Conservation (phyloP, 2,329 filamentous ascomycete genomes). For the Colletotrichum tanaceti region DNA sequence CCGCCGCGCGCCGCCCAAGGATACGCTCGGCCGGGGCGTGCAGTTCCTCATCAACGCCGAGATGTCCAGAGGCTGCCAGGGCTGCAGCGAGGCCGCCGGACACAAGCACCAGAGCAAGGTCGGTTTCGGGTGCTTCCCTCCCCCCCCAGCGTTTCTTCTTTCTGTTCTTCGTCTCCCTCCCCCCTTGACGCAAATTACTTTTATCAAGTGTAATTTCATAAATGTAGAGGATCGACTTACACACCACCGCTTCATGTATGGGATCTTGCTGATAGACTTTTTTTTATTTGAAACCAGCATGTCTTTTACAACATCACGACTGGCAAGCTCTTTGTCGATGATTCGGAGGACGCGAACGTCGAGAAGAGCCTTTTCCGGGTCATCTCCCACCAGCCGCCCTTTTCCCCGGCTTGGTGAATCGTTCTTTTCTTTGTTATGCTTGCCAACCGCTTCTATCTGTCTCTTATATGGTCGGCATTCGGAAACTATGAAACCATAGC, state of each 20-base stretch:
- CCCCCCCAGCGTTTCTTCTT: too few relatives aligned
- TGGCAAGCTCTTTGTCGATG: neutral
- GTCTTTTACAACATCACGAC: neutral
- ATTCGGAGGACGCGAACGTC: neutral
- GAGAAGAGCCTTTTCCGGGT: neutral
- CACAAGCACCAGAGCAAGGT: neutral
- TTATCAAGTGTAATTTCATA: neutral
- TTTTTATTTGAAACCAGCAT: neutral
- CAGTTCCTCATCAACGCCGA: neutral
- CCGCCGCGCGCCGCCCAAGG: neutral
- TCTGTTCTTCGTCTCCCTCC: neutral
- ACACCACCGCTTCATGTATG: neutral
- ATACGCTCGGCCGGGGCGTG: neutral
- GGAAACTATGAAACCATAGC: too few relatives aligned
- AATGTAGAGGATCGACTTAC: neutral
- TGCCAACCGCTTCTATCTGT: too few relatives aligned
- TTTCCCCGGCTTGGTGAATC: neutral
- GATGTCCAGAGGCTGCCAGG: neutral
- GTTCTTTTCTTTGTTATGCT: too few relatives aligned
- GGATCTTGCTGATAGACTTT: neutral
- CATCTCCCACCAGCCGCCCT: neutral
- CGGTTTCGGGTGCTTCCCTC: neutral
- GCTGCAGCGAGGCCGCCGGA: too few relatives aligned
- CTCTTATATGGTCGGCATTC: too few relatives aligned
- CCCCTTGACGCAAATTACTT: too few relatives aligned